A percentile compares a stretch with the other conserved stretches of the same genome.
These are phyloP conservation scores for Yamadazyma takamatsuzukensis DNA, from an alignment of 805 yeast genomes.

Conservation along the genomic window DNA sequence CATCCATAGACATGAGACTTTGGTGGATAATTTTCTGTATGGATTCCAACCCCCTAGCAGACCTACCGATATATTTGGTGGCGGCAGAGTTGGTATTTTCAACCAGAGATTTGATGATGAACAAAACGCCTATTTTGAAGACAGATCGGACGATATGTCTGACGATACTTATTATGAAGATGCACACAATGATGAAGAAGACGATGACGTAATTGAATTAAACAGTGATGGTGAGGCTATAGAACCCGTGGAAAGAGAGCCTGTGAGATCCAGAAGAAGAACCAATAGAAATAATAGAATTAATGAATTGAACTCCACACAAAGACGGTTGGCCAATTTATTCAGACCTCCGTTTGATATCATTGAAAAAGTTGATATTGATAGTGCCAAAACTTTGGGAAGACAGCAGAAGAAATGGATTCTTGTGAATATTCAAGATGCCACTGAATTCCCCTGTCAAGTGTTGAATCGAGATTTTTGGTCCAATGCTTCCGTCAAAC, in stretches of 20 bases:
- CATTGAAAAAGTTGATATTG: conserved; percentile 65
- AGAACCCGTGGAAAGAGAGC: conserved; percentile 11
- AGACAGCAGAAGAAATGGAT: conserved; percentile 71
- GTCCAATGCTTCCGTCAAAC: conserved; percentile 67
- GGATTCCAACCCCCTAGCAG: conserved; percentile 8
- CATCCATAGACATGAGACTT: conserved; percentile 71
- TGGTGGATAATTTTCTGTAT: conserved; percentile 43
- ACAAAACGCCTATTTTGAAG: conserved; percentile 23
- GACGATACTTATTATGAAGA: conserved; percentile 24
- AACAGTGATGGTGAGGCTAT: conserved; percentile 26
- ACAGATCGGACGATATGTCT: conserved; percentile 15
- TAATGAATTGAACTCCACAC: conserved; percentile 45
- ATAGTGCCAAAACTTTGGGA: conserved; percentile 69
- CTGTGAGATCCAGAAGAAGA: conserved; percentile 25
- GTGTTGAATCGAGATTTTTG: conserved; percentile 90
- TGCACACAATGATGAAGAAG: conserved; percentile 20
- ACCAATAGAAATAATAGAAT: conserved; percentile 20
- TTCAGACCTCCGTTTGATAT: conserved; percentile 95
- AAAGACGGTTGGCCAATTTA: conserved; percentile 69
- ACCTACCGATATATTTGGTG: conserved; percentile 47
- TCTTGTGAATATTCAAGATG: conserved; percentile 82
- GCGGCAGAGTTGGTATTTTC: conserved; percentile 50
- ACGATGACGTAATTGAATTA: conserved; percentile 25
- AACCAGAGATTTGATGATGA: conserved; percentile 51
- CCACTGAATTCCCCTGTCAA: conserved; percentile 82